phyloP scores from a whole-genome alignment of 371 early-diverging fungal genomes.

The Synchytrium microbalum region DNA sequence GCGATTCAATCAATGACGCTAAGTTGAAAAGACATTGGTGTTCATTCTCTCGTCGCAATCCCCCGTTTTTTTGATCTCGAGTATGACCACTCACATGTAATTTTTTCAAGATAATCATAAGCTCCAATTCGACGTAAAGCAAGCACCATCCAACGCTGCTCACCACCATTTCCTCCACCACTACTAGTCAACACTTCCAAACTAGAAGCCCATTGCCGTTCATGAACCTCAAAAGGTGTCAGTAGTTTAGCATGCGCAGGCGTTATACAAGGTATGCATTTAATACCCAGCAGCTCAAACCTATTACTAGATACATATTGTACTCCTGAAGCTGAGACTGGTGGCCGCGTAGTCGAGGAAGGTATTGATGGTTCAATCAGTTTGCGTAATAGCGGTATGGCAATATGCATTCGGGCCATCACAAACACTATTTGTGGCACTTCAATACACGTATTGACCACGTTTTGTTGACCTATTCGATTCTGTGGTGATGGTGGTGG shows the following conservation, averaged over 20 bases:
- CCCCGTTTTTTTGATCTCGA: too few relatives aligned
- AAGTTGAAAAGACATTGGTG: not conserved
- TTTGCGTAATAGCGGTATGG: conserved; percentile 11
- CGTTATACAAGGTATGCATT: not conserved
- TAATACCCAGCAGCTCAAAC: not conserved
- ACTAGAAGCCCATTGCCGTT: not conserved
- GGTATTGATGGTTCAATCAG: conserved; percentile 2
- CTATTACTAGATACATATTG: not conserved
- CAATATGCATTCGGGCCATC: conserved; percentile 10
- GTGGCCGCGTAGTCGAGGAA: not conserved
- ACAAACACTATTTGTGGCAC: conserved; percentile 15
- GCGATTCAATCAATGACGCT: not conserved
- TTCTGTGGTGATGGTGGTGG: not conserved
- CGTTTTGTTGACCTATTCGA: not conserved
- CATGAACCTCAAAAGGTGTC: conserved; percentile 1
- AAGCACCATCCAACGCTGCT: not conserved
- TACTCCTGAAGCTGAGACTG: not conserved
- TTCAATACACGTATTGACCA: conserved; percentile 6
- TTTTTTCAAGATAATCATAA: not conserved
- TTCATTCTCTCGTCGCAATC: too few relatives aligned
- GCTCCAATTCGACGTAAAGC: not conserved
- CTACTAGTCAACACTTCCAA: not conserved
- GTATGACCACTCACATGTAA: not conserved
- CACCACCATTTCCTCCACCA: not conserved
- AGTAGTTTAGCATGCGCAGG: not conserved